Evolutionary conservation across 768 basidiomycete species (phyloP).

Genomic region (Termitomyces sp.): DNA sequence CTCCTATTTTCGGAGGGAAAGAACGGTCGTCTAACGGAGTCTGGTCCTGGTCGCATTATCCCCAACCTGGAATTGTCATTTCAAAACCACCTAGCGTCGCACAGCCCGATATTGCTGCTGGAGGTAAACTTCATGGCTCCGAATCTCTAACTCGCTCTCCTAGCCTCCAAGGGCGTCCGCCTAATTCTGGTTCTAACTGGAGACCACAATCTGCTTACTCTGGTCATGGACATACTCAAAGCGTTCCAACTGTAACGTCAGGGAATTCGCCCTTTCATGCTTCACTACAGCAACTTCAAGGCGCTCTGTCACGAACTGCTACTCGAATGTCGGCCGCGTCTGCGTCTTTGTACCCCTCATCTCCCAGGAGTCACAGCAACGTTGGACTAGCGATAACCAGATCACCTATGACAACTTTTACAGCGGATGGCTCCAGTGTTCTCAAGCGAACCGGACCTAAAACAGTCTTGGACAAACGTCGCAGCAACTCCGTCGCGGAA

Average conservation of each 20-base stretch:
- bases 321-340: conserved; percentile 38
- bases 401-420: conserved; percentile 24
- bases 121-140: conserved; percentile 7
- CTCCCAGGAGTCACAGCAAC: conserved; percentile 27
- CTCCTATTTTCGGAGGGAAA: conserved; percentile 75
- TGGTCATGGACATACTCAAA: conserved; percentile 17
- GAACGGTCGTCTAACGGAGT: conserved; percentile 47
- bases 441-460: conserved; percentile 33
- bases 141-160: conserved; percentile 9
- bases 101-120: background rate
- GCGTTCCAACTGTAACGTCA: conserved; percentile 10
- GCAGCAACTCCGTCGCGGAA: conserved; percentile 14
- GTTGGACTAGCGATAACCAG: conserved; percentile 31
- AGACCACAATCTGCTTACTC: conserved; percentile 18
- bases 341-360: conserved; percentile 40
- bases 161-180: conserved; percentile 8
- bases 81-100: conserved; percentile 10
- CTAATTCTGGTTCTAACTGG: conserved; percentile 8
- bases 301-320: conserved; percentile 28
- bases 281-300: conserved; percentile 35
- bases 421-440: conserved; percentile 35
- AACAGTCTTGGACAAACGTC: conserved; percentile 16
- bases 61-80: conserved; percentile 25
- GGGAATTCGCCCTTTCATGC: conserved; percentile 19
- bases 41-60: conserved; percentile 57